Percentiles rank a stretch among this genome's conserved stretches.
These are phyloP conservation scores for Solanum sejunctum DNA, from an alignment of 257 asterid genomes.

Conservation along the genomic window DNA sequence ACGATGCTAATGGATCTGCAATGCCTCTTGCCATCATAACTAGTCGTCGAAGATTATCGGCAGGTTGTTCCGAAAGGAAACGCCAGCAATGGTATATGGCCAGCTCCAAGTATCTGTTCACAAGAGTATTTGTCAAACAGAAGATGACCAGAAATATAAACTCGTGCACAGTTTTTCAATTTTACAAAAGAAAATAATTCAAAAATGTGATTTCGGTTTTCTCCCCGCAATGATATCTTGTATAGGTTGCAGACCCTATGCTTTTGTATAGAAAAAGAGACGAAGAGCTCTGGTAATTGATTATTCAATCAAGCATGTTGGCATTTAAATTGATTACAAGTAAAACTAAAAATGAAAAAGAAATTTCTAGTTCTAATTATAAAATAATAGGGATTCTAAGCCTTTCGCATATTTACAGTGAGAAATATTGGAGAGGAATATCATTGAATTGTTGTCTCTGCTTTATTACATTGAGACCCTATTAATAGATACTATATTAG, in stretches of 20 bases:
- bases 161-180: not conserved
- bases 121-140: conserved; percentile 3
- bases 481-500: no score
- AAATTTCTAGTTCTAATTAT: not conserved
- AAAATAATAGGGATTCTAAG: not conserved
- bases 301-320: not conserved
- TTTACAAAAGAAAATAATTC: not conserved
- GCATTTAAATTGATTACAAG: not conserved
- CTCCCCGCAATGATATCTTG: not conserved
- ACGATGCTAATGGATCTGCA: conserved; percentile 72
- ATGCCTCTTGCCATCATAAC: conserved; percentile 78
- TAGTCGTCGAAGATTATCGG: conserved; percentile 54
- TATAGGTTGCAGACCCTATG: not conserved
- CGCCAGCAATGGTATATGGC: conserved; percentile 72
- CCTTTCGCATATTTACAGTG: not conserved
- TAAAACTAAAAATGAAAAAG: not conserved
- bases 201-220: not conserved
- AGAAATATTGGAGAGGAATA: no score
- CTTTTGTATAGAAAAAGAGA: not conserved
- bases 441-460: no score
- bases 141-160: not conserved
- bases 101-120: conserved; percentile 74
- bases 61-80: conserved; percentile 48
- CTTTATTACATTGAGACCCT: no score
- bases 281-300: not conserved